phyloP scores from a whole-genome alignment of 768 basidiomycete genomes.

The Astraeus odoratus region DNA sequence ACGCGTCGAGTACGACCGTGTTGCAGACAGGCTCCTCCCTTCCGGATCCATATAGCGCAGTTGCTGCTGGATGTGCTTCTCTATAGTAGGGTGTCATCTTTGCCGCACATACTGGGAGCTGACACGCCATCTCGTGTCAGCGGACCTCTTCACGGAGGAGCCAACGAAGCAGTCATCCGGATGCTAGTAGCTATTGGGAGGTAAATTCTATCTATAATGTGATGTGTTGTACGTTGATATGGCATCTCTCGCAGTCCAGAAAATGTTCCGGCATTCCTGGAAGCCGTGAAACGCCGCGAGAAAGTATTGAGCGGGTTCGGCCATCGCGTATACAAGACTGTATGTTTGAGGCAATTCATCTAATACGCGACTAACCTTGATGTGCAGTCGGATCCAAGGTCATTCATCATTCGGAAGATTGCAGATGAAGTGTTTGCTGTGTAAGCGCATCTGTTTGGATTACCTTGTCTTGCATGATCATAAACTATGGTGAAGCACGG shows the following conservation, averaged over 20 bases:
- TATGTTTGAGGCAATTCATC: conserved; percentile 22
- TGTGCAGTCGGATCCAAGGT: conserved; percentile 77
- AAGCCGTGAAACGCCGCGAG: conserved; percentile 82
- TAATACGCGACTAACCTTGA: neutral
- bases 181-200: conserved; percentile 88
- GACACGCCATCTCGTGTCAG: conserved; percentile 2
- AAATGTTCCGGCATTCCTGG: conserved; percentile 80
- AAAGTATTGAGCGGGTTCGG: conserved; percentile 89
- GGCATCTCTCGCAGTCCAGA: too few species aligned
- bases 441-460: conserved; percentile 33
- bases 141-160: conserved; percentile 52
- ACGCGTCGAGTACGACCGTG: conserved; percentile 80
- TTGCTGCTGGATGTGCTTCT: conserved; percentile 85
- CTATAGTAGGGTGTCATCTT: conserved; percentile 57
- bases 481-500: conserved; percentile 47
- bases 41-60: conserved; percentile 85
- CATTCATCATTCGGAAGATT: conserved; percentile 83
- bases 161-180: conserved; percentile 90
- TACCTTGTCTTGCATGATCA: neutral
- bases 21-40: conserved; percentile 85
- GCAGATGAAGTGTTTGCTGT: conserved; percentile 90
- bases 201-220: conserved; percentile 30
- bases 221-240: too few species aligned
- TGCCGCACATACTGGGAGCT: neutral
- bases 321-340: conserved; percentile 78